These are phyloP conservation scores for Paramecium biaurelia DNA, from an alignment of 73 alveolate genomes.

Conservation along the genomic window DNA sequence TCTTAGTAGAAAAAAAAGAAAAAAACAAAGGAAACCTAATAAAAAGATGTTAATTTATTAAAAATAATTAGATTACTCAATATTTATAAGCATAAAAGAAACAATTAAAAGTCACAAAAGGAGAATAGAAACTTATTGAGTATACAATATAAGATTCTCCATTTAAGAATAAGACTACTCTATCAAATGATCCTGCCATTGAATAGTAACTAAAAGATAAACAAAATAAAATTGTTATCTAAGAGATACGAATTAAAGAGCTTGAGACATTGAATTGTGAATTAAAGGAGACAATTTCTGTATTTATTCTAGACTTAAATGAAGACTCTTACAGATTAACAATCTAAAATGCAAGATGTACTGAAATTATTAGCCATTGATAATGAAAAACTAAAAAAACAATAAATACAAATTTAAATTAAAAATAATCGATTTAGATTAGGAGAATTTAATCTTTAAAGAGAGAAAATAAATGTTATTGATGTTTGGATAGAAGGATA, in stretches of 20 bases:
- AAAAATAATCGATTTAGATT: neutral
- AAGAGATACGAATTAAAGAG: neutral
- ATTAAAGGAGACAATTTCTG: conserved; percentile 8
- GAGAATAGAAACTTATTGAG: neutral
- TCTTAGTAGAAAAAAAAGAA: conserved; percentile 2
- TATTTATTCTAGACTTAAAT: neutral
- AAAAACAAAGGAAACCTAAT: neutral
- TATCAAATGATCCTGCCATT: neutral
- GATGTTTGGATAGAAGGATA: conserved; percentile 48
- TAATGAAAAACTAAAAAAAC: conserved; percentile 16
- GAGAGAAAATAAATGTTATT: neutral
- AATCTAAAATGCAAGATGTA: neutral
- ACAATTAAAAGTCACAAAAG: neutral
- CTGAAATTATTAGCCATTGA: conserved; percentile 20
- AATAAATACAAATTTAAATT: neutral
- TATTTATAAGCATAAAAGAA: neutral
- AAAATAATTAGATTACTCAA: neutral
- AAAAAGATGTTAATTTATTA: neutral
- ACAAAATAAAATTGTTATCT: neutral
- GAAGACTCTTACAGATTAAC: neutral
- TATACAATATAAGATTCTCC: conserved; percentile 22
- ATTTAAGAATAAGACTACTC: neutral
- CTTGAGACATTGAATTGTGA: neutral
- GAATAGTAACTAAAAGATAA: conserved; percentile 1
- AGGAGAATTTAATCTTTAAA: neutral